Conservation (phyloP, 179 eudicot genomes). For the Silene noctiflora region DNA sequence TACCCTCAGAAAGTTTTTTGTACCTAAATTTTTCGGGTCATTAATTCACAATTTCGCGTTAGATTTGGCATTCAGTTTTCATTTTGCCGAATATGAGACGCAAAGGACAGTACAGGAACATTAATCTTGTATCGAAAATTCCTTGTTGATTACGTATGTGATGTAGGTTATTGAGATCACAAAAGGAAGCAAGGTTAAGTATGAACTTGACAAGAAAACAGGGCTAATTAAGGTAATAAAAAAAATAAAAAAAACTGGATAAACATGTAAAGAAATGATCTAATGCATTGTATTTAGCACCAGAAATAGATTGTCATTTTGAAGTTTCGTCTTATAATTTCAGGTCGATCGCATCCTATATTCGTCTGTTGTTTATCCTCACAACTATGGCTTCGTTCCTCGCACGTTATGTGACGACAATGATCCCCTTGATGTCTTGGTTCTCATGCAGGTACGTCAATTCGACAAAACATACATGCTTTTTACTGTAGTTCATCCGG, state of each 20-base stretch:
- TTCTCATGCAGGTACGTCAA: slow-evolving; percentile 73
- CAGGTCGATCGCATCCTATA: slow-evolving; percentile 86
- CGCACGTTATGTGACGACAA: slow-evolving; percentile 87
- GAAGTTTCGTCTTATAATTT: neutral
- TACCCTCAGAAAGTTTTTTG: neutral
- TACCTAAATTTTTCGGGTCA: too few relatives aligned
- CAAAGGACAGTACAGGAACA: neutral
- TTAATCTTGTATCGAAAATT: neutral
- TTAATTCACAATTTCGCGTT: neutral
- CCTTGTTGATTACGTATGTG: neutral
- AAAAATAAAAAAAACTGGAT: too few relatives aligned
- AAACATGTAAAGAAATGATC: too few relatives aligned
- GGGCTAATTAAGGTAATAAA: slow-evolving; percentile 65
- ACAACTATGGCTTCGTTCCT: slow-evolving; percentile 88
- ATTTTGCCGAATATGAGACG: neutral
- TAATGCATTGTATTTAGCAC: neutral
- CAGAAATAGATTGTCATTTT: neutral
- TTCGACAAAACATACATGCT: neutral
- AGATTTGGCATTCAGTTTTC: too few relatives aligned
- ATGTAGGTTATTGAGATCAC: slow-evolving; percentile 74
- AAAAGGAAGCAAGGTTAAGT: slow-evolving; percentile 86
- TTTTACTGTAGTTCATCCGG: neutral
- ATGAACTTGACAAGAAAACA: slow-evolving; percentile 87
- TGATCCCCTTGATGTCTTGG: slow-evolving; percentile 84
- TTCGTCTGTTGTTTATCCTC: slow-evolving; percentile 91